A percentile compares a stretch with the other conserved stretches of the same genome.
Evolutionary conservation across 164 flowering plant genomes (phyloP).

Genomic region (Sextonia rubra): DNA sequence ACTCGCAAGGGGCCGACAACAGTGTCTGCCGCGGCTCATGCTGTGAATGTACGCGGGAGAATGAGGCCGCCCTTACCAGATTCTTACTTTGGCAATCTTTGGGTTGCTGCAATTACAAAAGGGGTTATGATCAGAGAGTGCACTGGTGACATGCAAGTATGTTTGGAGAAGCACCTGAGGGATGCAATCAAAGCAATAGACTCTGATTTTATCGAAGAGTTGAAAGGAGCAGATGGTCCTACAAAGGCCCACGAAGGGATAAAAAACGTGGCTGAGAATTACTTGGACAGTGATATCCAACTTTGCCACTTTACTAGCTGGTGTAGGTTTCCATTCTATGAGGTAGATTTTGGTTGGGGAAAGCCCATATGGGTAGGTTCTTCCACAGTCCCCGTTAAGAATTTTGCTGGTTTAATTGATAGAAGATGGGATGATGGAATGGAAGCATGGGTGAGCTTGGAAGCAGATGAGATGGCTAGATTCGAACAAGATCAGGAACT

Average conservation of each 20-base stretch:
- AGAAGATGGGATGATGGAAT: conserved; percentile 1
- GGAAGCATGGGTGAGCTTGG: conserved; percentile 5
- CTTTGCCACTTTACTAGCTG: not conserved
- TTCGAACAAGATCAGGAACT: conserved; percentile 3
- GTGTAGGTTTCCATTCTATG: conserved; percentile 2
- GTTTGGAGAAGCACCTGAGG: not conserved
- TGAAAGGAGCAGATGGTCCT: conserved; percentile 12
- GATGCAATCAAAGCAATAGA: not conserved
- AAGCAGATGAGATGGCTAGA: not conserved
- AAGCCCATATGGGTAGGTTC: not conserved
- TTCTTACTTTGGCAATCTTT: conserved; percentile 24
- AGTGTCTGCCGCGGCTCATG: conserved; percentile 7
- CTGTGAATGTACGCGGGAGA: conserved; percentile 16
- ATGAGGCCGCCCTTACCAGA: not conserved
- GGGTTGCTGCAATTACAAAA: not conserved
- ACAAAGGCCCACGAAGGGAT: not conserved
- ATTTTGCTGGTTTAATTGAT: not conserved
- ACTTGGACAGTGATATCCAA: not conserved
- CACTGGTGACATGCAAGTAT: not conserved
- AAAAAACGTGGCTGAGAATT: not conserved
- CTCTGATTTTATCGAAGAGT: not conserved
- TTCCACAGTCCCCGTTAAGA: not conserved
- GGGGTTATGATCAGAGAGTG: not conserved
- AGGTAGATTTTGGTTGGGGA: conserved; percentile 4
- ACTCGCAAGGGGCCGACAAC: not conserved